These are phyloP conservation scores for Atkinsonella texensis DNA, from an alignment of 2,329 filamentous ascomycete genomes.

Conservation along the genomic window DNA sequence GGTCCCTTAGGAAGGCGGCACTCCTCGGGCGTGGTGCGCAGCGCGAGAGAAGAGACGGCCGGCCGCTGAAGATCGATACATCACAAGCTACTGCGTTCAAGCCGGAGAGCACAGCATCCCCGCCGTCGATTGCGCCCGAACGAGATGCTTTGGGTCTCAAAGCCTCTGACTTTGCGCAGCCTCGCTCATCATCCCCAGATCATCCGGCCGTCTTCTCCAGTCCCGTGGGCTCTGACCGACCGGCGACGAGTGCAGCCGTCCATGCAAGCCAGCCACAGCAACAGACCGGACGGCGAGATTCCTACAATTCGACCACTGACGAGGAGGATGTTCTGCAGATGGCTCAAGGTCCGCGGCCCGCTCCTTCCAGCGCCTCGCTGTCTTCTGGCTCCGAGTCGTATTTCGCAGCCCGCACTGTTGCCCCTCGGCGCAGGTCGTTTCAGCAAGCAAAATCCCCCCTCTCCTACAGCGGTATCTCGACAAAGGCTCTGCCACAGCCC, in stretches of 20 bases:
- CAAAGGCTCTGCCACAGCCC: slow-evolving; percentile 32
- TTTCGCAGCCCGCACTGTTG: slow-evolving; percentile 32
- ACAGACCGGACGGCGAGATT: slow-evolving; percentile 14
- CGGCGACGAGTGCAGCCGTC: slow-evolving; percentile 10
- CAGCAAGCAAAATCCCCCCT: slow-evolving; percentile 48
- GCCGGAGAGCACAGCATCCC: slow-evolving; percentile 10
- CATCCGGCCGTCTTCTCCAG: slow-evolving; percentile 28
- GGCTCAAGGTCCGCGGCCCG: slow-evolving; percentile 31
- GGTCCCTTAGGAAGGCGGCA: slow-evolving; percentile 78
- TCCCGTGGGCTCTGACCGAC: slow-evolving; percentile 9
- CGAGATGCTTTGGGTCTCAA: slow-evolving; percentile 32
- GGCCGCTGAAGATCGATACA: slow-evolving; percentile 31
- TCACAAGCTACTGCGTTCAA: slow-evolving; percentile 17
- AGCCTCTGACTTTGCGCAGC: slow-evolving; percentile 32
- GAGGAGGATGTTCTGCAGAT: slow-evolving; percentile 70
- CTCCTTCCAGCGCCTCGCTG: slow-evolving; percentile 29
- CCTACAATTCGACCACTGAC: slow-evolving; percentile 58
- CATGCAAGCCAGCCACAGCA: slow-evolving; percentile 8
- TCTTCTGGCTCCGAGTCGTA: slow-evolving; percentile 54
- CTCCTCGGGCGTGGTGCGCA: slow-evolving; percentile 63
- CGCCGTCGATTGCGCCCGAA: slow-evolving; percentile 13
- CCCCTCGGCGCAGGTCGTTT: slow-evolving; percentile 34
- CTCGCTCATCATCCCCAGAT: slow-evolving; percentile 35
- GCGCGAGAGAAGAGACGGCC: slow-evolving; percentile 44
- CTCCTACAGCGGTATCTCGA: slow-evolving; percentile 40